Evolutionary conservation across 495 filamentous ascomycete genomes (phyloP), one percentile per base, ranked within the genome.

Genomic region (Aspergillus funiculosus): DNA sequence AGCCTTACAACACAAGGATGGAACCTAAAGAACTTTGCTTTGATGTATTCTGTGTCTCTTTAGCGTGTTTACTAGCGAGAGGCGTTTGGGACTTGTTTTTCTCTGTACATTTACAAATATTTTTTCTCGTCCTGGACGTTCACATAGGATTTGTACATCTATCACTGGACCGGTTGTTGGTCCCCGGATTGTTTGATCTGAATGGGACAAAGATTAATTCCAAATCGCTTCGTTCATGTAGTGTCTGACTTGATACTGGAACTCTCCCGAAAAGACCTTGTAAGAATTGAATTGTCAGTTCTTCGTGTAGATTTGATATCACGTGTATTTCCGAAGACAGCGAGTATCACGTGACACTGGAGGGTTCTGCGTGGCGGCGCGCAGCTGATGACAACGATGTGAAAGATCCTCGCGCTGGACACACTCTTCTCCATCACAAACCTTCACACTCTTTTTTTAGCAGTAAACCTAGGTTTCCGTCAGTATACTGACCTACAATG

Each of bases 21-120:
- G n/a, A 9, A 9, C 4, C 24, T 22, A 11, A 19, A 19, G 20
- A 20, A 13, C 35, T 25, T 14, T 25, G n/a, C n/a, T 43, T 28
- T 20, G 24, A 6, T 28, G 6, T 41, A 11, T 31, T 48, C 40
- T 27, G 8, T 48, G 15, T 22, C 21, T 26, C 24, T 26, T 36
- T 20, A 32, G 44, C 24, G 32, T 46, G n/a, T 25, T 29, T 34
- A 27, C 43, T 22, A 52, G 50, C 50, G 50, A 29, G 9, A 7
- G 50, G 50, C 39, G 43, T 39, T 43, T 25, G 10, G 26, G 27
- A 38, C 24, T 28, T 5, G 10, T 4, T 18, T 14, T 14, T 32
- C n/a, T 39, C 14, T 26, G 17, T n/a, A n/a, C n/a, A n/a, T 34
- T 18, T 47, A 10, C 25, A 32, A 13, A 14, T 14, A 25, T 13